Evolutionary conservation across 202 grass and related monocot genomes (phyloP).

Genomic region (Hordeum pubiflorum): DNA sequence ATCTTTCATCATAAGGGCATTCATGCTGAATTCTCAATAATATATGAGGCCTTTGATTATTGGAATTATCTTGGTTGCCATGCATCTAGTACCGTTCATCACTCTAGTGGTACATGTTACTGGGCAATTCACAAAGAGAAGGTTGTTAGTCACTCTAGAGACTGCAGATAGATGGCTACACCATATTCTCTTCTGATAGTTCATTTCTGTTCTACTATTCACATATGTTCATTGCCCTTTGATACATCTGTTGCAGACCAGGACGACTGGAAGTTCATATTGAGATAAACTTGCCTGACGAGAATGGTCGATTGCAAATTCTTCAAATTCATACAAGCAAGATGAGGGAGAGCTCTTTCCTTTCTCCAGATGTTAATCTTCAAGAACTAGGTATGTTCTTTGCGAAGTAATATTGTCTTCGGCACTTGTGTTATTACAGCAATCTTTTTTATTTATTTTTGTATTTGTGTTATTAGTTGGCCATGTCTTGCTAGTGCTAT

Average conservation of each 20-base stretch:
- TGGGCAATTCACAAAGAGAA: not conserved
- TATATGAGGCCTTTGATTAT: not conserved
- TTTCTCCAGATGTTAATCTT: conserved; percentile 85
- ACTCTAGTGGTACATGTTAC: conserved; percentile 4
- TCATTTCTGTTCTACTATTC: conserved; percentile 15
- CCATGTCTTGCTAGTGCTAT: conserved; percentile 4
- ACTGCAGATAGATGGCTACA: not conserved
- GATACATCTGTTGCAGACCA: conserved; percentile 45
- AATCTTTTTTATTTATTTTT: not conserved
- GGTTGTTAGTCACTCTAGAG: conserved; percentile 2
- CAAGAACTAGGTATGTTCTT: conserved; percentile 66
- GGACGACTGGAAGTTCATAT: conserved; percentile 96
- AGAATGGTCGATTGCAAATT: conserved; percentile 97
- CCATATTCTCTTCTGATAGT: not conserved
- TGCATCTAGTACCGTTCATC: not conserved
- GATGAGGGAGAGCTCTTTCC: conserved; percentile 98
- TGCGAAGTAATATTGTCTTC: not conserved
- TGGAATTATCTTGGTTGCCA: not conserved
- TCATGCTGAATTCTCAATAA: not conserved
- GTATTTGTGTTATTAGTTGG: not conserved
- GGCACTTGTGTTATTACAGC: not conserved
- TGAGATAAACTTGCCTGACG: conserved; percentile 96
- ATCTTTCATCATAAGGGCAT: not conserved
- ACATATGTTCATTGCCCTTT: conserved; percentile 28
- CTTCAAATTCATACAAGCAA: conserved; percentile 97